phyloP scores from a whole-genome alignment of 371 early-diverging fungal genomes.

The Mucor lusitanicus region DNA sequence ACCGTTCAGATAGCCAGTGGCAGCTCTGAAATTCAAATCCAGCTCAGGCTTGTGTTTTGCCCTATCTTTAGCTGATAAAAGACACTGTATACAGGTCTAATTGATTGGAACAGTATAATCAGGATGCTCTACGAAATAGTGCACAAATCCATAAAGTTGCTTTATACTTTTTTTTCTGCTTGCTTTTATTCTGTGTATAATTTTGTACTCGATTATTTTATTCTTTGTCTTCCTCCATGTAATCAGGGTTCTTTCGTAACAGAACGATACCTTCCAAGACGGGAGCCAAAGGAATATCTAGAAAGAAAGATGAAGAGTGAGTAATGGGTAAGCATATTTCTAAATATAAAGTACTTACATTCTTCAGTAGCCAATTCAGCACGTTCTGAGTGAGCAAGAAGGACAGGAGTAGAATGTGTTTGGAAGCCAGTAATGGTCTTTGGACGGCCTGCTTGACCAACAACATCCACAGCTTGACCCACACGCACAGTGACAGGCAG shows the following conservation, averaged over 20 bases:
- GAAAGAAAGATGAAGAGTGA: slow-evolving; percentile 3
- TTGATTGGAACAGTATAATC: no score
- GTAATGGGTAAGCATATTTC: not conserved
- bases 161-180: not conserved
- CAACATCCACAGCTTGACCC: slow-evolving; percentile 98
- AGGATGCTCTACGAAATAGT: no score
- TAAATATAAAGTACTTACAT: slow-evolving; percentile 58
- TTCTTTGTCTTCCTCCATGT: slow-evolving; percentile 72
- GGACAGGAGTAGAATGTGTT: slow-evolving; percentile 97
- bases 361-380: slow-evolving; percentile 98
- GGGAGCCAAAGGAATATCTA: slow-evolving; percentile 74
- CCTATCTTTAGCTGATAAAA: no score
- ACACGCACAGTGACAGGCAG: slow-evolving; percentile 91
- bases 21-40: no score
- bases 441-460: slow-evolving; percentile 99
- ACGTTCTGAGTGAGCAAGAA: slow-evolving; percentile 94
- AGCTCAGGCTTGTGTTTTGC: no score
- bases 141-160: not conserved
- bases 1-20: no score
- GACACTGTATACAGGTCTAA: no score
- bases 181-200: slow-evolving; percentile 8
- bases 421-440: slow-evolving; percentile 99
- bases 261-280: slow-evolving; percentile 96
- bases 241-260: slow-evolving; percentile 91
- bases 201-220: slow-evolving; percentile 49